These are phyloP conservation scores for Starmerella lactis-condensi DNA, from an alignment of 805 yeast genomes.

Conservation along the genomic window DNA sequence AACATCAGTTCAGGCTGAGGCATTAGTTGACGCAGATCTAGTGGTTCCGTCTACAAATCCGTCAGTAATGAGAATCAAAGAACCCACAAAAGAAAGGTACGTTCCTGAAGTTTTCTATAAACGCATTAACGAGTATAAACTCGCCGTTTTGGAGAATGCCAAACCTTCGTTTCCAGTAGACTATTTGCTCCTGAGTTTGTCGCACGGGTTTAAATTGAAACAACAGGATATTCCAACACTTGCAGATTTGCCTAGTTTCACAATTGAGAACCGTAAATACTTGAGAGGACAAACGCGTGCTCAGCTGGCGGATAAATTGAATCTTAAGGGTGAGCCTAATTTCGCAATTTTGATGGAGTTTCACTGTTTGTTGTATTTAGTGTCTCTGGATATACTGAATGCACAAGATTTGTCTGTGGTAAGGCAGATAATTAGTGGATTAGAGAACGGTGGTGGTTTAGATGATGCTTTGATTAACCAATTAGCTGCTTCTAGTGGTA, in stretches of 20 bases:
- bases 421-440: no score
- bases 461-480: no score
- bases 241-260: conserved; percentile 27
- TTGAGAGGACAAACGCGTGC: conserved; percentile 55
- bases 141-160: conserved; percentile 73
- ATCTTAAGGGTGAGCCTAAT: conserved; percentile 15
- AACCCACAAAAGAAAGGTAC: conserved; percentile 52
- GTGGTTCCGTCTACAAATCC: conserved; percentile 83
- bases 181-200: conserved; percentile 62
- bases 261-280: conserved; percentile 62
- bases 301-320: conserved; percentile 35
- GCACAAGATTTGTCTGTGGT: no score
- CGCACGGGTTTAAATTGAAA: conserved; percentile 59
- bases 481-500: no score
- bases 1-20: conserved; percentile 74
- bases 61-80: conserved; percentile 61
- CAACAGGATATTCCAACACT: no score
- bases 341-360: conserved; percentile 36
- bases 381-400: conserved; percentile 40
- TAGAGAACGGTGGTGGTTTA: no score
- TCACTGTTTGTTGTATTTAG: conserved; percentile 49
- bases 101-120: conserved; percentile 89
- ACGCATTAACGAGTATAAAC: conserved; percentile 69
- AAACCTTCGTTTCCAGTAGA: conserved; percentile 90
- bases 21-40: conserved; percentile 67